phyloP scores from a whole-genome alignment of 345 rosid genomes.

The Pseudoturritis turrita region DNA sequence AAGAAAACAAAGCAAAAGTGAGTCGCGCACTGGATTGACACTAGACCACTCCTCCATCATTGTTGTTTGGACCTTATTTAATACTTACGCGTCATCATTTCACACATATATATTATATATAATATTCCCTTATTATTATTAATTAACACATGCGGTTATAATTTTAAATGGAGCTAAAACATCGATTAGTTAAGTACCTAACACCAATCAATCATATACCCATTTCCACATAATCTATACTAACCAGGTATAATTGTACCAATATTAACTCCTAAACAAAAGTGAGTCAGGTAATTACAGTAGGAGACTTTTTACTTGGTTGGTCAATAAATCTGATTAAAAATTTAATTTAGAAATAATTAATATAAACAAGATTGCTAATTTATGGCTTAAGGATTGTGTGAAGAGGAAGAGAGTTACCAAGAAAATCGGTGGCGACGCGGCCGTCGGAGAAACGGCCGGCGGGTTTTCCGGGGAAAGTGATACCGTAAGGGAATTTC shows the following conservation, averaged over 20 bases:
- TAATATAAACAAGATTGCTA: not conserved
- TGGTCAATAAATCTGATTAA: not conserved
- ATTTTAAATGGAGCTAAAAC: not conserved
- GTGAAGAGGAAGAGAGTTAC: slow-evolving; percentile 16
- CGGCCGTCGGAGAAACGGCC: slow-evolving; percentile 71
- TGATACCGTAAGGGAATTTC: slow-evolving; percentile 57
- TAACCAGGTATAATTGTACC: not conserved
- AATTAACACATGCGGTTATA: not conserved
- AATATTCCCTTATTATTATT: not conserved
- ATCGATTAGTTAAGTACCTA: slow-evolving; percentile 7
- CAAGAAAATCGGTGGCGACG: slow-evolving; percentile 52
- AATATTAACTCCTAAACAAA: not conserved
- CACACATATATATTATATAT: not conserved
- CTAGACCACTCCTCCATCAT: slow-evolving; percentile 29
- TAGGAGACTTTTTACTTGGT: not conserved
- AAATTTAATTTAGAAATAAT: not conserved
- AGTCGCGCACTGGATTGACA: slow-evolving; percentile 25
- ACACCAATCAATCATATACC: slow-evolving; percentile 1
- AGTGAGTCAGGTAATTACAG: not conserved
- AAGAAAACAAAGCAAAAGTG: not conserved
- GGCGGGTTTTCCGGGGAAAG: slow-evolving; percentile 57
- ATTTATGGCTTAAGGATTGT: not conserved
- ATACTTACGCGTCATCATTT: slow-evolving; percentile 4
- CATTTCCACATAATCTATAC: not conserved
- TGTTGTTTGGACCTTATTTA: slow-evolving; percentile 21